These are phyloP conservation scores for Coelastrella sp. DNA, from an alignment of 139 green algal species.

Conservation along the genomic window DNA sequence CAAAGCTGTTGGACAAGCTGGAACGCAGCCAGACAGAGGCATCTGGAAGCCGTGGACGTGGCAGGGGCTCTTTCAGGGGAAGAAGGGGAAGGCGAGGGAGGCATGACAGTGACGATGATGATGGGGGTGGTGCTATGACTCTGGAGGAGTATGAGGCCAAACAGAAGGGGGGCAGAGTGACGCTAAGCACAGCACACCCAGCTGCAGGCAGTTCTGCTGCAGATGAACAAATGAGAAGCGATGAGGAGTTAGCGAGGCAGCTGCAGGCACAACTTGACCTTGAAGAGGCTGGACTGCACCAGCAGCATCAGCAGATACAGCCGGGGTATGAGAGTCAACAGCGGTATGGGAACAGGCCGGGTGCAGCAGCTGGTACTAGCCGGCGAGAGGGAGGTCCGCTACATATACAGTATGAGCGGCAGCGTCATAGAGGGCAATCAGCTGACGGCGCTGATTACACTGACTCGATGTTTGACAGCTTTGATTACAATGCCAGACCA, in stretches of 20 bases:
- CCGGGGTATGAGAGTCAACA: neutral
- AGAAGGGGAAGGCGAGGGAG: neutral
- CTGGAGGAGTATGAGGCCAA: conserved; percentile 47
- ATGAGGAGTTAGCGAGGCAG: conserved; percentile 48
- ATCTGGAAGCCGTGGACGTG: neutral
- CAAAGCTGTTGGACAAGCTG: conserved; percentile 43
- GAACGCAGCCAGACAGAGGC: conserved; percentile 12
- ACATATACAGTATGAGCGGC: neutral
- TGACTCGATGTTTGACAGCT: conserved; percentile 14
- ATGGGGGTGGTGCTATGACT: conserved; percentile 13
- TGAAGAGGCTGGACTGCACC: conserved; percentile 1
- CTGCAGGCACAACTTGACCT: conserved; percentile 45
- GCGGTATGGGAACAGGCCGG: neutral
- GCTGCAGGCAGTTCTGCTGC: neutral
- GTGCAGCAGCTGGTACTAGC: neutral
- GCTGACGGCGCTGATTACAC: neutral
- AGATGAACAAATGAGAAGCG: conserved; percentile 30
- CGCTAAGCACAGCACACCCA: neutral
- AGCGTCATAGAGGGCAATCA: neutral
- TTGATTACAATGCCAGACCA: neutral
- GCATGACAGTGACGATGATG: conserved; percentile 26
- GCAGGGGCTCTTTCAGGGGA: neutral
- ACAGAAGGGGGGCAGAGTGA: neutral
- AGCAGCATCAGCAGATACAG: conserved; percentile 20
- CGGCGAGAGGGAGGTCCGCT: neutral